A percentile compares a stretch with the other conserved stretches of the same genome.
phyloP scores from a whole-genome alignment of 805 yeast species.

The Schwanniomyces pseudopolymorphus region DNA sequence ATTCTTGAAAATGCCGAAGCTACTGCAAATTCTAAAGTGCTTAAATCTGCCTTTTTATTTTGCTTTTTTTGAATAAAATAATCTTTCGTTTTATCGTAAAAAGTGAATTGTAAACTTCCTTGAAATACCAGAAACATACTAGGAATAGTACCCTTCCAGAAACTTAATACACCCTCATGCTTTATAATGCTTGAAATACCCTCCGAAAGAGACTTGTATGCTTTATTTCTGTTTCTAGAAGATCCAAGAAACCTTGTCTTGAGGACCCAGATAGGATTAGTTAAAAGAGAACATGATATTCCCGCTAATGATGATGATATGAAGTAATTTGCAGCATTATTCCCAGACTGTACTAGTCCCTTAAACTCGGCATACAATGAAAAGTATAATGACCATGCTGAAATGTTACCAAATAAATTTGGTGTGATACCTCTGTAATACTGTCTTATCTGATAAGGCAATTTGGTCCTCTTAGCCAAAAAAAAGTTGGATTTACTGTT shows the following conservation, averaged over 20 bases:
- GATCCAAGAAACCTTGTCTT: constrained; percentile 84
- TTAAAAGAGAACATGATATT: constrained; percentile 63
- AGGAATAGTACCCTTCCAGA: constrained; percentile 75
- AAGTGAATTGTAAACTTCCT: constrained; percentile 83
- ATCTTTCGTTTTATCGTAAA: constrained; percentile 76
- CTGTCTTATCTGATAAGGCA: constrained; percentile 22
- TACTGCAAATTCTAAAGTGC: constrained; percentile 57
- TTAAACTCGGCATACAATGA: constrained; percentile 69
- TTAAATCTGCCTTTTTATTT: constrained; percentile 21
- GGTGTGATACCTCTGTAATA: constrained; percentile 77
- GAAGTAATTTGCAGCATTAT: constrained; percentile 29
- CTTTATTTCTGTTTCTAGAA: constrained; percentile 40
- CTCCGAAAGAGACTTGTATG: constrained; percentile 57
- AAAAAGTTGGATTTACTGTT: not conserved
- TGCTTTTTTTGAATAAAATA: constrained; percentile 12
- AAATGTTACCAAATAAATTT: constrained; percentile 77
- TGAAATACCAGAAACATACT: constrained; percentile 82
- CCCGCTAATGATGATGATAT: constrained; percentile 60
- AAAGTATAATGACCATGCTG: constrained; percentile 90
- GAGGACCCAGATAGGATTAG: constrained; percentile 95
- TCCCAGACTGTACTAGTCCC: constrained; percentile 7
- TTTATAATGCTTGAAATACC: constrained; percentile 51
- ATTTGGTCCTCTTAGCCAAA: constrained; percentile 1
- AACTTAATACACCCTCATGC: constrained; percentile 59
- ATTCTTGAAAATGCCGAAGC: constrained; percentile 71